Percentiles rank a stretch among this genome's conserved stretches.
Conservation (phyloP, 1,284 basidiomycete species). For the Papiliotrema fonsecae region DNA sequence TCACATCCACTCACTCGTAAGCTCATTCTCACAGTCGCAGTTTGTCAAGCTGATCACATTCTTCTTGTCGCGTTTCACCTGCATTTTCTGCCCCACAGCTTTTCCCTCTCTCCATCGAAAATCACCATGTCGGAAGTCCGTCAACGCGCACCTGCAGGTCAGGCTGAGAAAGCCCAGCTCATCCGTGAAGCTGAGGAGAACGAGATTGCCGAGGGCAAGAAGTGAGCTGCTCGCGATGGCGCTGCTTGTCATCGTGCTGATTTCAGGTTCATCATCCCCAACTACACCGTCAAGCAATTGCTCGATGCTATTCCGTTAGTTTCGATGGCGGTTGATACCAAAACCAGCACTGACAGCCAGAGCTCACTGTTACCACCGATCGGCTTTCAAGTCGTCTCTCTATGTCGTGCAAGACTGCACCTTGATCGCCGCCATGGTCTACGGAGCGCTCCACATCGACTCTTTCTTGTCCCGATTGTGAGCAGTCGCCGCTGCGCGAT, state of each 20-base stretch:
- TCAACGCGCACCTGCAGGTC: slow-evolving; percentile 38
- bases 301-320: slow-evolving; percentile 78
- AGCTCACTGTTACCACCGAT: slow-evolving; percentile 88
- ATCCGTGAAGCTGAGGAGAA: slow-evolving; percentile 42
- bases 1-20: slow-evolving; percentile 15
- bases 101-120: neutral
- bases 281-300: slow-evolving; percentile 53
- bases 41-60: neutral
- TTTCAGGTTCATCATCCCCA: slow-evolving; percentile 45
- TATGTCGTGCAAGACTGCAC: slow-evolving; percentile 77
- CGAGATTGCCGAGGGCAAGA: slow-evolving; percentile 42
- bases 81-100: neutral
- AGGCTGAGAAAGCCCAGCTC: slow-evolving; percentile 39
- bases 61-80: neutral
- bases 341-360: slow-evolving; percentile 48
- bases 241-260: neutral
- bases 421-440: slow-evolving; percentile 66
- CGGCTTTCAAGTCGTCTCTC: slow-evolving; percentile 71
- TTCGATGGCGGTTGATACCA: neutral
- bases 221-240: slow-evolving; percentile 22
- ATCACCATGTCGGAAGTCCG: slow-evolving; percentile 22
- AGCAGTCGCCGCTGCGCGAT: slow-evolving; percentile 20
- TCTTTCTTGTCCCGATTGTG: slow-evolving; percentile 43
- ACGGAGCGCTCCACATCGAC: slow-evolving; percentile 66
- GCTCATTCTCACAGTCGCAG: neutral